Base-by-base conservation (phyloP, 2,329 filamentous ascomycete genomes). In the Fusarium robinianum region DNA sequence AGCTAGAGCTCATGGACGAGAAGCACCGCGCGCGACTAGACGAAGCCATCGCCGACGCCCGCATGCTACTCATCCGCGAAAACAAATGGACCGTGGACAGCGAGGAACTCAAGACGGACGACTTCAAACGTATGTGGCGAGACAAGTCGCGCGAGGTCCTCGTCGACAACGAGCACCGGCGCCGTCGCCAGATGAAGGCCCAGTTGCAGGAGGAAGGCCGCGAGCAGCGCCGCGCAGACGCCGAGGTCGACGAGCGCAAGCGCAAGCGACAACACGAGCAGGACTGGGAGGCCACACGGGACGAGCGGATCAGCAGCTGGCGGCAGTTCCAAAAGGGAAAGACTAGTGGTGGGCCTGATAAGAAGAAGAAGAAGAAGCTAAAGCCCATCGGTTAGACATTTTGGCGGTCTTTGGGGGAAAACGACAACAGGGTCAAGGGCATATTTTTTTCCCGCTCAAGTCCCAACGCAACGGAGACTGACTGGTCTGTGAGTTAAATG, bases 161-260 rank as follows among this genome's bases (percentile, higher is more conserved):
- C 56, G 83, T 96, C 61, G 94, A 99, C 63, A 92, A 95, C 65
- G 94, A 97, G 73, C 81, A 90, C 62, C 80, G 94, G 38, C 78
- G 90, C 41, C 78, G 88, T 48, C 80, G 90, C 56, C 91, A 96
- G 77, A 70, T 92, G 67, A 95, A 95, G 74, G 94, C 88, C 26
- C 88, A 94, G 75, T 87, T 99, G 85, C 90, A 95, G 70, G 94
- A 99, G 69, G 92, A 99, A 69, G 94, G 94, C 6, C 79, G 94
- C 41, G 86, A 94, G 74, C 85, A 95, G 78, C 82, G 84, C 64
- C 87, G 87, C 66, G 84, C 84, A 61, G 94, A 99, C 15, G 88
- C 90, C 59, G 92, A 96, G 72, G 50, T 87, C 8, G 90, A 92
- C 61, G 80, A 80, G 57, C 76, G 88, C 61, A 92, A 91, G 73